phyloP scores from a whole-genome alignment of 2,329 filamentous ascomycete species.

The Penicillium brevicompactum region DNA sequence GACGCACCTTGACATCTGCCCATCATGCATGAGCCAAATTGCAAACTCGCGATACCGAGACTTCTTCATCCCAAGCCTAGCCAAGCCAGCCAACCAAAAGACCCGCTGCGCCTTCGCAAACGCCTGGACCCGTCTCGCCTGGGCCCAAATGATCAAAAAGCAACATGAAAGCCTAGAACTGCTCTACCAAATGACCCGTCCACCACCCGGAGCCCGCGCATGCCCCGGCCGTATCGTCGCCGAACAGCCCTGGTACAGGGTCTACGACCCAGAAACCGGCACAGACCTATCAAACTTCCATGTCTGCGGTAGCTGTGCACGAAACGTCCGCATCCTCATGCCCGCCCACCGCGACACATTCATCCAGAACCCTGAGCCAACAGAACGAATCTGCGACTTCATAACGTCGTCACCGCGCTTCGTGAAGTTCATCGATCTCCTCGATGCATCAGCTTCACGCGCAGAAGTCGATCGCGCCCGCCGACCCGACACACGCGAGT shows the following conservation, averaged over 20 bases:
- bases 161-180: constrained; percentile 66
- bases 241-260: constrained; percentile 72
- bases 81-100: constrained; percentile 58
- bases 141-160: constrained; percentile 76
- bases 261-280: constrained; percentile 69
- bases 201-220: constrained; percentile 57
- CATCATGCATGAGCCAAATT: constrained; percentile 72
- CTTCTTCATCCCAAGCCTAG: constrained; percentile 65
- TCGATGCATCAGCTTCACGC: constrained; percentile 55
- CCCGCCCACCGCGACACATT: constrained; percentile 73
- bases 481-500: constrained; percentile 57
- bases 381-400: constrained; percentile 67
- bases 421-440: constrained; percentile 57
- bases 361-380: constrained; percentile 45
- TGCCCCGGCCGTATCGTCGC: constrained; percentile 61
- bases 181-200: constrained; percentile 68
- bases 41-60: constrained; percentile 71
- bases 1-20: constrained; percentile 77
- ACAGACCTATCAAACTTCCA: constrained; percentile 69
- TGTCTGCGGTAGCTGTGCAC: constrained; percentile 73
- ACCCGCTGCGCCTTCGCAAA: constrained; percentile 78
- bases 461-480: constrained; percentile 36
- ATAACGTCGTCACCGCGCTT: constrained; percentile 63
- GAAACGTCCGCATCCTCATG: constrained; percentile 71
- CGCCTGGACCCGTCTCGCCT: constrained; percentile 83